These are phyloP conservation scores for Sequoia sempervirens DNA, from an alignment of 75 land plant genomes.

Conservation along the genomic window DNA sequence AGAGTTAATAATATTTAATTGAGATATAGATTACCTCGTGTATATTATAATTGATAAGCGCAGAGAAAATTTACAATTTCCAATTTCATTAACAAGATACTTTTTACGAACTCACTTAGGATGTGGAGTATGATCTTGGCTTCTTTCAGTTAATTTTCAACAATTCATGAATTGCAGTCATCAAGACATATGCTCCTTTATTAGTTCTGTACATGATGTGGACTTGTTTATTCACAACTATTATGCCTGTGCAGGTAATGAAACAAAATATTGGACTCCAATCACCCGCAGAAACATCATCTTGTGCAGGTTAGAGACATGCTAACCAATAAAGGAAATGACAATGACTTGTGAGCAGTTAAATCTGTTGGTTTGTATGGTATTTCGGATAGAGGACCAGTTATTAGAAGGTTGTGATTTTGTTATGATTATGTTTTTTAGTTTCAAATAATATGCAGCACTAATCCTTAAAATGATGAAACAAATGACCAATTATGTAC, in stretches of 20 bases:
- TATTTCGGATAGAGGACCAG: not conserved
- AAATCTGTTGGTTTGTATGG: not conserved
- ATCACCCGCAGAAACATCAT: conserved; percentile 17
- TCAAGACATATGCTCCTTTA: not conserved
- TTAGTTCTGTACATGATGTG: not conserved
- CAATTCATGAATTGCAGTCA: not conserved
- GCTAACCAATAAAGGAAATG: not conserved
- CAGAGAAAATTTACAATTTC: not conserved
- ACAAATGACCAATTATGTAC: not conserved
- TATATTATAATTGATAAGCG: not conserved
- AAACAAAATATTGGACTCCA: conserved; percentile 72
- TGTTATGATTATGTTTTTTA: not conserved
- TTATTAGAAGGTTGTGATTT: not conserved
- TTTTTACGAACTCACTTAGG: not conserved
- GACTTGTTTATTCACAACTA: not conserved
- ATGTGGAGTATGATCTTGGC: not conserved
- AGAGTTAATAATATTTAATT: not conserved
- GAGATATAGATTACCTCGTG: not conserved
- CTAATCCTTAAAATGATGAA: not conserved
- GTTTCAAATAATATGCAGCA: not conserved
- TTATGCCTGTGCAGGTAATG: conserved; percentile 56
- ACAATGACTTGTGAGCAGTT: not conserved
- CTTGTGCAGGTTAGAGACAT: conserved; percentile 34
- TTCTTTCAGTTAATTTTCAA: not conserved
- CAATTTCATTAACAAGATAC: not conserved